phyloP scores from a whole-genome alignment of 306 rosid genomes.

The Corylus americana region DNA sequence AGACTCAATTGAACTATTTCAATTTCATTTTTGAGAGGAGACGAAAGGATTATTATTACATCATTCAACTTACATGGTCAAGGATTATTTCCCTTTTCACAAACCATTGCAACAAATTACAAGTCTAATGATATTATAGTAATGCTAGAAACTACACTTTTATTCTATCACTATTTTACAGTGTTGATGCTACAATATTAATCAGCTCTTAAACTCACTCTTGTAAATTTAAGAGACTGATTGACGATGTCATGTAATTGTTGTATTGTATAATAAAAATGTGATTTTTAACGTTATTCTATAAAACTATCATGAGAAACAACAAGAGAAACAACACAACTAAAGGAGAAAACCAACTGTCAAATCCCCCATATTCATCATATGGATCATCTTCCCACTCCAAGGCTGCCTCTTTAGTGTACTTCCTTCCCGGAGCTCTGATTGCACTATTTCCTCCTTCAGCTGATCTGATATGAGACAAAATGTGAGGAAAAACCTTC shows the following conservation, averaged over 20 bases:
- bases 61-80: too few species aligned
- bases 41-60: too few species aligned
- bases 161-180: too few species aligned
- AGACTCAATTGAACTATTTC: too few species aligned
- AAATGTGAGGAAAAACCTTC: constrained; percentile 32
- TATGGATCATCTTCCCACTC: constrained; percentile 32
- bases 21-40: too few species aligned
- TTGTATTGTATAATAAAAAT: too few species aligned
- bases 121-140: not conserved
- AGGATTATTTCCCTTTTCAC: not conserved
- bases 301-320: not conserved
- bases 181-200: too few species aligned
- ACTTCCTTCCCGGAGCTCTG: constrained; percentile 13
- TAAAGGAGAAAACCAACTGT: constrained; percentile 32
- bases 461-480: constrained; percentile 23
- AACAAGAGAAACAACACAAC: constrained; percentile 1
- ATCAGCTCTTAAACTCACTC: too few species aligned
- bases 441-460: constrained; percentile 2
- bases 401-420: constrained; percentile 20
- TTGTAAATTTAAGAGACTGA: too few species aligned
- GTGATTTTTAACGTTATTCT: too few species aligned
- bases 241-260: too few species aligned
- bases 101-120: not conserved
- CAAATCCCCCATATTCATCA: constrained; percentile 23
- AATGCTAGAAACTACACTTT: too few species aligned